Conservation (phyloP, 1,284 basidiomycete species). For the Xerocomus minutiporus region DNA sequence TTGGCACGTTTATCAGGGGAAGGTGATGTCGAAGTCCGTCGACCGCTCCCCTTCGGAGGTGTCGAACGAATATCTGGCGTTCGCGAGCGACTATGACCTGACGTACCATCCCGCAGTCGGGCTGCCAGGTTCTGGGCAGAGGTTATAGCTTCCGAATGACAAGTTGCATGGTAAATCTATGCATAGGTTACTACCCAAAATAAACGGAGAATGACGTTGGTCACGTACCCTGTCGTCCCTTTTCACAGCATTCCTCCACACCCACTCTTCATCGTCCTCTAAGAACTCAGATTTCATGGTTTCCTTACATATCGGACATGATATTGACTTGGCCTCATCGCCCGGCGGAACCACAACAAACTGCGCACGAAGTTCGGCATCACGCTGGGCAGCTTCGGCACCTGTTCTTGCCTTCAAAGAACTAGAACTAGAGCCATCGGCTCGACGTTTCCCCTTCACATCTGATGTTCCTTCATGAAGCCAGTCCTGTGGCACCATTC, state of each 20-base stretch:
- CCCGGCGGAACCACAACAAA: slow-evolving; percentile 86
- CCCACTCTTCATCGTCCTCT: slow-evolving; percentile 98
- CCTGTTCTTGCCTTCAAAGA: slow-evolving; percentile 57
- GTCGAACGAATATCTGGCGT: slow-evolving; percentile 60
- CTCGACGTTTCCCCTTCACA: slow-evolving; percentile 62
- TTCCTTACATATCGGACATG: slow-evolving; percentile 98
- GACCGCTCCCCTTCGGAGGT: slow-evolving; percentile 37
- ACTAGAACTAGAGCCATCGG: slow-evolving; percentile 45
- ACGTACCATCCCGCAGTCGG: slow-evolving; percentile 56
- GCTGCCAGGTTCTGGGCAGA: slow-evolving; percentile 61
- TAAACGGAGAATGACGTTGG: neutral
- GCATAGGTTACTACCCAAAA: neutral
- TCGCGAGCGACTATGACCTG: slow-evolving; percentile 59
- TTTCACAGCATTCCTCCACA: slow-evolving; percentile 89
- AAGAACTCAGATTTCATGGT: slow-evolving; percentile 86
- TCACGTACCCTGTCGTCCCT: slow-evolving; percentile 74
- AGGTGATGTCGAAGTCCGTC: slow-evolving; percentile 41
- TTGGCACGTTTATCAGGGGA: slow-evolving; percentile 49
- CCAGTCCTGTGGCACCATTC: slow-evolving; percentile 67
- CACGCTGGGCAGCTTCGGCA: slow-evolving; percentile 66
- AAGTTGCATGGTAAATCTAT: slow-evolving; percentile 88
- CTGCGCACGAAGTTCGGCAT: slow-evolving; percentile 71
- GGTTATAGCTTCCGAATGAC: slow-evolving; percentile 73
- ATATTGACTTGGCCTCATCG: slow-evolving; percentile 72
- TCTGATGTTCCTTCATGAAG: slow-evolving; percentile 58